A percentile compares a stretch with the other conserved stretches of the same genome.
Conservation (phyloP, 306 rosid genomes). For the Trifolium subterraneum region DNA sequence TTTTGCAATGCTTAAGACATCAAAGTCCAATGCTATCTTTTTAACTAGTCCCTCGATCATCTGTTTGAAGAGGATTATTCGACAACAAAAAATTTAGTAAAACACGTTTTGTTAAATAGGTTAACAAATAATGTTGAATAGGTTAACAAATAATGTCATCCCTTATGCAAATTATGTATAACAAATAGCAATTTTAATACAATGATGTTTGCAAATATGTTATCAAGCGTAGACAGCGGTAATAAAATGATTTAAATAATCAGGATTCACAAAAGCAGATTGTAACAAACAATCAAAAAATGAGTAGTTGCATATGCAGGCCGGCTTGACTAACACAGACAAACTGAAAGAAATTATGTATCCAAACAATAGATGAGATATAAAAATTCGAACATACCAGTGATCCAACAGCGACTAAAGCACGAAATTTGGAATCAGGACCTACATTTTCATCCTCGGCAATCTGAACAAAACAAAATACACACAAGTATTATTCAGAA, state of each 20-base stretch:
- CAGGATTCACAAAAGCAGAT: slow-evolving; percentile 9
- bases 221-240: neutral
- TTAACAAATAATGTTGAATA: neutral
- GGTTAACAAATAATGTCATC: too few species aligned
- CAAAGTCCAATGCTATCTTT: slow-evolving; percentile 82
- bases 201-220: neutral
- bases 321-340: slow-evolving; percentile 21
- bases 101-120: neutral
- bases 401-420: slow-evolving; percentile 94
- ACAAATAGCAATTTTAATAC: neutral
- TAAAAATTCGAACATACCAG: slow-evolving; percentile 57
- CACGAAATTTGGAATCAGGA: slow-evolving; percentile 82
- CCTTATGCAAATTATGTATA: too few species aligned
- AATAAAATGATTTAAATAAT: neutral
- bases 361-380: neutral
- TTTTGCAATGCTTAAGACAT: slow-evolving; percentile 78
- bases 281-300: slow-evolving; percentile 1
- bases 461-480: slow-evolving; percentile 52
- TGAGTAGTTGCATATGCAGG: slow-evolving; percentile 9
- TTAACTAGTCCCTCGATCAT: slow-evolving; percentile 82
- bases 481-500: slow-evolving; percentile 18
- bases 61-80: slow-evolving; percentile 58
- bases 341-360: neutral
- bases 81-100: slow-evolving; percentile 7
- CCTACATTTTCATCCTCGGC: slow-evolving; percentile 72